phyloP scores from a whole-genome alignment of 768 basidiomycete genomes.

The Suillus spraguei region DNA sequence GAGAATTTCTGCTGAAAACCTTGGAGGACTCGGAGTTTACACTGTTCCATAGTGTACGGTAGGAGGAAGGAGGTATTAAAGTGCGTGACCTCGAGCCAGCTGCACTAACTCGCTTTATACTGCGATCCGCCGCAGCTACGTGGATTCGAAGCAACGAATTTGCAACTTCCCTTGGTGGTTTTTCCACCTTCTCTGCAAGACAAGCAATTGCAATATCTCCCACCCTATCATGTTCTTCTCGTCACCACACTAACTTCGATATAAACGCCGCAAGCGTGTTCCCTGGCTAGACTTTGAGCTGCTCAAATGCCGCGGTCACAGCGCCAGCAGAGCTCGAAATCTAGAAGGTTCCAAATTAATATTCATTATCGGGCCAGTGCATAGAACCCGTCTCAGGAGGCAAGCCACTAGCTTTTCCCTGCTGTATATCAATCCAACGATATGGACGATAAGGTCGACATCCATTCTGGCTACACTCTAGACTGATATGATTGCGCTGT shows the following conservation, averaged over 20 bases:
- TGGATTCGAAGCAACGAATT: slow-evolving; percentile 7
- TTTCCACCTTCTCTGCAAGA: neutral
- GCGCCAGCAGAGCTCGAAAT: neutral
- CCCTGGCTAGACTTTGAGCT: neutral
- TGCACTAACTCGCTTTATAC: neutral
- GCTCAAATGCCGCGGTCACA: neutral
- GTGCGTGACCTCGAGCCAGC: neutral
- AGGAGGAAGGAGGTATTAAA: neutral
- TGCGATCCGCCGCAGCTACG: slow-evolving; percentile 3
- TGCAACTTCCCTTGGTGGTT: neutral
- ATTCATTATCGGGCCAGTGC: neutral
- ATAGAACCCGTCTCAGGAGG: neutral
- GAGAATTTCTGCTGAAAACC: neutral
- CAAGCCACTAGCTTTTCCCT: neutral
- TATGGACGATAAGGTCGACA: neutral
- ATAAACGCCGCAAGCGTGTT: neutral
- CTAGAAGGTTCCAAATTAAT: neutral
- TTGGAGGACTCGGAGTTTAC: neutral
- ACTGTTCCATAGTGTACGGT: neutral
- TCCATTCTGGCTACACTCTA: neutral
- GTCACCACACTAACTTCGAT: neutral
- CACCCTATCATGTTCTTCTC: neutral
- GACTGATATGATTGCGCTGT: neutral
- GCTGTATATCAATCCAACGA: neutral
- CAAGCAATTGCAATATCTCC: neutral